Percentiles rank a stretch among this genome's conserved stretches.
Evolutionary conservation across 2,329 filamentous ascomycete species (phyloP).

Genomic region (Hyphodiscus sp.): DNA sequence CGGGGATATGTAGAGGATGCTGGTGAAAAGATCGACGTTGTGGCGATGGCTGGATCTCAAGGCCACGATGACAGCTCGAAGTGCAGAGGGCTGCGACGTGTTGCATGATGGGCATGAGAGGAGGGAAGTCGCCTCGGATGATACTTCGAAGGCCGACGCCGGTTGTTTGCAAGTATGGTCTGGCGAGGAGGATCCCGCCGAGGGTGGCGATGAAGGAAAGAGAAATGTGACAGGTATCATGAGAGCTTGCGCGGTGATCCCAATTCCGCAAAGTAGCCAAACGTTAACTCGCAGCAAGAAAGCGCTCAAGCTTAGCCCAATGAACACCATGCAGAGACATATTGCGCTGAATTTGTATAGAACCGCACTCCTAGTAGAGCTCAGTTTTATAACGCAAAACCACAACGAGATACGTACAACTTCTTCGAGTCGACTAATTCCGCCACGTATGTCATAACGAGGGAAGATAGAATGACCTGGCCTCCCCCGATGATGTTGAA

Average conservation of each 20-base stretch:
- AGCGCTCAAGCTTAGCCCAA: constrained; percentile 10
- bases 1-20: constrained; percentile 3
- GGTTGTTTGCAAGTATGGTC: no score
- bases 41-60: constrained; percentile 4
- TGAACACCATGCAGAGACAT: constrained; percentile 7
- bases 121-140: constrained; percentile 8
- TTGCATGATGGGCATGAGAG: not conserved
- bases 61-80: constrained; percentile 5
- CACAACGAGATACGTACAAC: not conserved
- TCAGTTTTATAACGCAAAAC: not conserved
- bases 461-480: constrained; percentile 7
- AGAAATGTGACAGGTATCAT: constrained; percentile 10
- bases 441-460: constrained; percentile 9
- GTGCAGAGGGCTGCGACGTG: not conserved
- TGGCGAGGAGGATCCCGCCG: not conserved
- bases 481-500: constrained; percentile 14
- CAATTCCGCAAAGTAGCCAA: constrained; percentile 11
- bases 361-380: constrained; percentile 9
- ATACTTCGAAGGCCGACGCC: not conserved
- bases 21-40: constrained; percentile 3
- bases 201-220: not conserved
- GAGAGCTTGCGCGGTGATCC: constrained; percentile 1
- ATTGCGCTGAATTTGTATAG: constrained; percentile 11
- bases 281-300: constrained; percentile 13
- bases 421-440: constrained; percentile 8